Conservation (phyloP, 2,329 filamentous ascomycete species). For the Thyridium curvatum region DNA sequence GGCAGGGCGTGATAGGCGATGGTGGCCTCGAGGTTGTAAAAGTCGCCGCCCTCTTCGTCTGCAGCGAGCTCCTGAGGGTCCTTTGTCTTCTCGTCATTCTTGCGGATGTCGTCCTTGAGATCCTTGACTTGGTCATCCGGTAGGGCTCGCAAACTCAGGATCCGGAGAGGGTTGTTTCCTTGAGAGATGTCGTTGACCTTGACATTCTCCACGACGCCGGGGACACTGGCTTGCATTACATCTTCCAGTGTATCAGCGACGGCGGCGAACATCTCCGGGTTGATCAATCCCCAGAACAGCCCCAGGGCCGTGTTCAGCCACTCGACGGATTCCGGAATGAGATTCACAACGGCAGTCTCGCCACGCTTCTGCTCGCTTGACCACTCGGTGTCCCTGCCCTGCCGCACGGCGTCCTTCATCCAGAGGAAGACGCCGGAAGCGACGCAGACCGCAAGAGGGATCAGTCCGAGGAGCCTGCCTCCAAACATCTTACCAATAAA, state of each 20-base stretch:
- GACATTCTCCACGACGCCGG: slow-evolving; percentile 86
- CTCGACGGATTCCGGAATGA: slow-evolving; percentile 87
- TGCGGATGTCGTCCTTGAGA: slow-evolving; percentile 73
- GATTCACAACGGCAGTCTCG: slow-evolving; percentile 76
- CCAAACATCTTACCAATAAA: slow-evolving; percentile 76
- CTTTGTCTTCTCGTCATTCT: slow-evolving; percentile 72
- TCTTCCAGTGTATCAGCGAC: slow-evolving; percentile 92
- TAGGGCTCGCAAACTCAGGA: slow-evolving; percentile 79
- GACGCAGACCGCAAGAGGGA: slow-evolving; percentile 67
- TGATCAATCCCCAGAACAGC: slow-evolving; percentile 84
- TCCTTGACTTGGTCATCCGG: slow-evolving; percentile 77
- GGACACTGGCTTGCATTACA: slow-evolving; percentile 94
- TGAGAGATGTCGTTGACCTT: slow-evolving; percentile 93
- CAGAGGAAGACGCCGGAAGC: slow-evolving; percentile 79
- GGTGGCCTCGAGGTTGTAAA: slow-evolving; percentile 86
- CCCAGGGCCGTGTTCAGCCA: slow-evolving; percentile 91
- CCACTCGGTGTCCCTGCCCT: slow-evolving; percentile 82
- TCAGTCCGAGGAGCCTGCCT: slow-evolving; percentile 66
- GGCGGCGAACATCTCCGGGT: slow-evolving; percentile 89
- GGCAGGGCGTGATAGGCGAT: slow-evolving; percentile 89
- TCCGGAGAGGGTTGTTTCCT: slow-evolving; percentile 82
- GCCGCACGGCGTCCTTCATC: slow-evolving; percentile 80
- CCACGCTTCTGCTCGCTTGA: slow-evolving; percentile 78
- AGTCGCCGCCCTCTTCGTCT: slow-evolving; percentile 84
- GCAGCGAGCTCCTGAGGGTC: slow-evolving; percentile 83